These are phyloP conservation scores for Tolypocladium album DNA, from an alignment of 2,329 filamentous ascomycete genomes.

Conservation along the genomic window DNA sequence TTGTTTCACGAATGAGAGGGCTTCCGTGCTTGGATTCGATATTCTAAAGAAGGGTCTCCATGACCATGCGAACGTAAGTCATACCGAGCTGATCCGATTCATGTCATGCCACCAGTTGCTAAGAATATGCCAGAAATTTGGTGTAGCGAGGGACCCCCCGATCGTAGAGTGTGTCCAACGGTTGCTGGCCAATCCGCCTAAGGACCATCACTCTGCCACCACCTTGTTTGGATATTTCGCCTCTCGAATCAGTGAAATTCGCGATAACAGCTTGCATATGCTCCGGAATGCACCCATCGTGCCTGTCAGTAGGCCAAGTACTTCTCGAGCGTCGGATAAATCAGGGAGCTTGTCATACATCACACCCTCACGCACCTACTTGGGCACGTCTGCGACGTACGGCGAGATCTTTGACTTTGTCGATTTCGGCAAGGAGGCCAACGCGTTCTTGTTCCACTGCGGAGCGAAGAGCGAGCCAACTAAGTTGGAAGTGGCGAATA, in stretches of 20 bases:
- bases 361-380: slow-evolving; percentile 64
- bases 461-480: slow-evolving; percentile 89
- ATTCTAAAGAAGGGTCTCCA: slow-evolving; percentile 70
- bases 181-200: slow-evolving; percentile 62
- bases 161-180: slow-evolving; percentile 67
- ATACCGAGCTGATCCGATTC: not conserved
- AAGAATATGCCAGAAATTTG: slow-evolving; percentile 51
- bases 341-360: slow-evolving; percentile 27
- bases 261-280: slow-evolving; percentile 44
- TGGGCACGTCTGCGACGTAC: slow-evolving; percentile 62
- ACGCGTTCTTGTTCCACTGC: slow-evolving; percentile 77
- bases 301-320: slow-evolving; percentile 41
- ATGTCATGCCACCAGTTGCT: not conserved
- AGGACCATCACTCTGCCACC: slow-evolving; percentile 53
- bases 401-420: slow-evolving; percentile 95
- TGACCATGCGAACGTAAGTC: slow-evolving; percentile 53
- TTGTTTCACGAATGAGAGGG: slow-evolving; percentile 74
- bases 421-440: slow-evolving; percentile 80
- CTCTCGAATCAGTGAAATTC: slow-evolving; percentile 63
- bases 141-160: slow-evolving; percentile 71
- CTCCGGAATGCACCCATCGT: slow-evolving; percentile 61
- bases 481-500: slow-evolving; percentile 70
- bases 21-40: slow-evolving; percentile 68
- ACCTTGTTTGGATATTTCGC: slow-evolving; percentile 77
- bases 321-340: slow-evolving; percentile 27